A percentile compares a stretch with the other conserved stretches of the same genome.
Conservation (phyloP, 306 rosid species). For the Corylus americana region DNA sequence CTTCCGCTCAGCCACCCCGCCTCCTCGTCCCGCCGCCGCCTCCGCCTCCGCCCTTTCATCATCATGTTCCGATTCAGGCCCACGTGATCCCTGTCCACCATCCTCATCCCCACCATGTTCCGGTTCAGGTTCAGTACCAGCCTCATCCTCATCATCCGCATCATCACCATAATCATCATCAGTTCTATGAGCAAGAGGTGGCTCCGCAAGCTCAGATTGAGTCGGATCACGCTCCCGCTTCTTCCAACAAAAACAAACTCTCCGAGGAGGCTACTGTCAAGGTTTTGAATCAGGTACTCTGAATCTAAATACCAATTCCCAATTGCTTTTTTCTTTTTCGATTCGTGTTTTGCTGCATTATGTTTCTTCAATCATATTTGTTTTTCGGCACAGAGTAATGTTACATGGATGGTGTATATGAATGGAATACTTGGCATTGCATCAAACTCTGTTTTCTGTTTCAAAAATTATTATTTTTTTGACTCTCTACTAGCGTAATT, state of each 20-base stretch:
- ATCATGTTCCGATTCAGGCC: conserved; percentile 41
- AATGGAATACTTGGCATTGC: not conserved
- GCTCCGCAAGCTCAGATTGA: conserved; percentile 41
- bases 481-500: no score
- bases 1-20: conserved; percentile 49
- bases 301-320: conserved; percentile 7
- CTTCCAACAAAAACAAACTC: conserved; percentile 48
- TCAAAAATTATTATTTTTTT: no score
- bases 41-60: conserved; percentile 31
- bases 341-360: not conserved
- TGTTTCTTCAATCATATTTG: not conserved
- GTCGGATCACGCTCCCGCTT: conserved; percentile 47
- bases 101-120: conserved; percentile 54
- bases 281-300: conserved; percentile 78
- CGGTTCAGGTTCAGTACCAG: conserved; percentile 48
- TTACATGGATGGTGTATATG: not conserved
- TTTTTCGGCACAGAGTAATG: not conserved
- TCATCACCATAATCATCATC: conserved; percentile 4
- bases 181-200: conserved; percentile 39
- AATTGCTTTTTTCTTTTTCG: not conserved
- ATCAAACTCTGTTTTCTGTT: not conserved
- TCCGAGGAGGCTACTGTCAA: conserved; percentile 67
- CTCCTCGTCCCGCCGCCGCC: conserved; percentile 47
- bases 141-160: conserved; percentile 37
- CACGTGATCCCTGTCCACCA: conserved; percentile 49